Base-by-base conservation (phyloP, 2,329 filamentous ascomycete species). In the Penicillium sp. region DNA sequence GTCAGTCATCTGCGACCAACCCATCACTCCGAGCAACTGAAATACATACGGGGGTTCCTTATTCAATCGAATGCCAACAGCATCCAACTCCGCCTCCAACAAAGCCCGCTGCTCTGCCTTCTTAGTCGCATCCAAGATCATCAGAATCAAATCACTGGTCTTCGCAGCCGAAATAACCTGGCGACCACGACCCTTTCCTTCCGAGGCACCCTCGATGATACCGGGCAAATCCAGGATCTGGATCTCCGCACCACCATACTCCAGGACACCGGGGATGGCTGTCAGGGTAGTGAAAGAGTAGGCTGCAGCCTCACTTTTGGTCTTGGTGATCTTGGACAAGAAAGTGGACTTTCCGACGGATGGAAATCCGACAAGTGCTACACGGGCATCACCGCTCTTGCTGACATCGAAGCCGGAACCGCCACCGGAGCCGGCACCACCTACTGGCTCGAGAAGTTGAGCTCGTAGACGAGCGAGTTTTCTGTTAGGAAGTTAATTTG, bases 281-380 rank as follows among this genome's bases (percentile, higher is more conserved):
- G 94, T 99, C 43, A 99, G 81, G 1, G 94, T 99, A 11, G 94
- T 99, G 84, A 99, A 99, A 54, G 93, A 87, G 72, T 99, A 99
- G 0, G 94, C 90, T 1, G 94, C 94, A 26, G 97, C 92, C 73
- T 97, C 93, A 49, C 92, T 96, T 70, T 91, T 92, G 37, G 95
- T 99, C 78, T 96, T 97, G 48, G 94, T 99, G 73, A 99, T 95
- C 71, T 97, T 97, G 47, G 92, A 97, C n/a, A 99, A 75, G 71
- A 99, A 97, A 0, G 94, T 99, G 2, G 94, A 99, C 79, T 99
- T 99, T 73, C 94, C 94, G 49, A 99, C 94, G 0, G 95, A 99
- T 0, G 95, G 94, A 67, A 99, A 99, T n/a, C 94, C 94, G 51
- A 99, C 95, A 2, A 99, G 85, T 1, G 95, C 92, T 77, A 99